phyloP scores from a whole-genome alignment of 768 basidiomycete genomes.

The Lentinula detonsa region DNA sequence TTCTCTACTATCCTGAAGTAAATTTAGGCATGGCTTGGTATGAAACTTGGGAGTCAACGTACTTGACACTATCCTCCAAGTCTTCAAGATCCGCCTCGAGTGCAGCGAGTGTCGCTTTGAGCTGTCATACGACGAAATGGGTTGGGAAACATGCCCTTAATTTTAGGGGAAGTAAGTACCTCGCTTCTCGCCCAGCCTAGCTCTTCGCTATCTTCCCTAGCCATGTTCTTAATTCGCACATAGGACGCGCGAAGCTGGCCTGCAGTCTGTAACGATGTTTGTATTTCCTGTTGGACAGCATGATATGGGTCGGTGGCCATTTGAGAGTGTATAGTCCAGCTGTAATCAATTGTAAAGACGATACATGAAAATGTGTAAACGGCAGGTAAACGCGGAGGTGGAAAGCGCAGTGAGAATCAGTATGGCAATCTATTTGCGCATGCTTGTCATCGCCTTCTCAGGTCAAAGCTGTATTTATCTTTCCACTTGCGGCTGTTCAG shows the following conservation, averaged over 20 bases:
- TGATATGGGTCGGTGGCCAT: slow-evolving; percentile 86
- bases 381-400: no score
- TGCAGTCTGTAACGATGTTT: slow-evolving; percentile 65
- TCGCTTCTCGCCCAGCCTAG: slow-evolving; percentile 75
- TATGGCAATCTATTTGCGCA: background rate
- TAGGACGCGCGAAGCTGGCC: slow-evolving; percentile 70
- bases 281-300: slow-evolving; percentile 80
- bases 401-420: no score
- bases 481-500: background rate
- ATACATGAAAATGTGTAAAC: background rate
- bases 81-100: slow-evolving; percentile 88
- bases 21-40: background rate
- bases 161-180: slow-evolving; percentile 29
- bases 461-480: background rate
- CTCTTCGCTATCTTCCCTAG: slow-evolving; percentile 71
- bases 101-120: slow-evolving; percentile 69
- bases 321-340: background rate
- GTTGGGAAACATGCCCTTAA: background rate
- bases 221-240: slow-evolving; percentile 71
- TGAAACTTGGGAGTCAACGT: slow-evolving; percentile 16
- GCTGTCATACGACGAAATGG: slow-evolving; percentile 30
- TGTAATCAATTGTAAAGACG: background rate
- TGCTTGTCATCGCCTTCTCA: background rate
- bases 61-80: slow-evolving; percentile 92
- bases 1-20: slow-evolving; percentile 75